Base-by-base conservation (phyloP, 352 stramenopile genomes). In the Pythium insidiosum region DNA sequence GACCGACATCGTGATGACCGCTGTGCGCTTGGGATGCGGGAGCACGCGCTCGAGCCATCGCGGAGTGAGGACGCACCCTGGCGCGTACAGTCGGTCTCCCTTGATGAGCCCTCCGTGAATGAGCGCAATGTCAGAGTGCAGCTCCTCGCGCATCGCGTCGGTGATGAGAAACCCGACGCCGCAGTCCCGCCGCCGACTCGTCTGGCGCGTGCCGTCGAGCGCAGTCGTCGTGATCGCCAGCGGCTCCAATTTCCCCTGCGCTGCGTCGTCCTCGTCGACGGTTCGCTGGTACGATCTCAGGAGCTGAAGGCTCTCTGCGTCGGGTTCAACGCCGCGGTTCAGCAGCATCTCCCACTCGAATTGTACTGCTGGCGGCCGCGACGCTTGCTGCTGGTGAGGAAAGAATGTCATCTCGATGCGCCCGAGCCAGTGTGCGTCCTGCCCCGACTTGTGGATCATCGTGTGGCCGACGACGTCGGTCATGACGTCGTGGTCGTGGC, bases 401-500 rank as follows among this genome's bases (percentile, higher is more conserved):
- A n/a, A 33, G 21, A 93, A 67, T 6, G 65, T 62, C 38, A 95
- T 56, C 16, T 88, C 58, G 12, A 95, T 54, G n/a, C 52, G 55
- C 4, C 77, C 83, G 1, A 95, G 53, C 80, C 80, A 95, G 16
- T 87, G 63, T 18, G 72, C 77, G 47, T 95, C 82, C 61, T 86
- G 79, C 0, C 83, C 83, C 4, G 70, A 88, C 50, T 95, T 95
- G 73, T 90, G 82, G 38, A 95, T 76, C 16, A 93, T 68, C 3
- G 79, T 84, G 30, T 61, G 37, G 35, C 59, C 41, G 2, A 68
- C 53, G 43, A 82, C 72, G 16, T 70, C 50, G 18, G 83, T 81
- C 42, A 88, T 68, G 3, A 75, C 72, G 22, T 88, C 74, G 47
- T 96, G 87, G 55, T 96, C 87, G 53, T 96, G 87, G 7, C 87